Evolutionary conservation across 495 filamentous ascomycete species (phyloP).

Genomic region (Penicillium odoratum): DNA sequence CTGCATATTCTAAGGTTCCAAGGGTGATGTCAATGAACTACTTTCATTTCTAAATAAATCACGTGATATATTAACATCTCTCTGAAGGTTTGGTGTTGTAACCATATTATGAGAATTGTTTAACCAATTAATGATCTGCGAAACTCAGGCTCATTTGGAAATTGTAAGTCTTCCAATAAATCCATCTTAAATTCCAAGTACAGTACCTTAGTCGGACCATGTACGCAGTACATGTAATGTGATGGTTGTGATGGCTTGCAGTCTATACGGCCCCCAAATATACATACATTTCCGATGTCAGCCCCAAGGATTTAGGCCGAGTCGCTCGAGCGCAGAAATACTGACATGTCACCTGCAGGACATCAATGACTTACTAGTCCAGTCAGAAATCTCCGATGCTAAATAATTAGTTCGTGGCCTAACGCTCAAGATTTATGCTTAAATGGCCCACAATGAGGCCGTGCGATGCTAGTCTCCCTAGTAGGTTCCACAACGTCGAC

Average conservation of each 20-base stretch:
- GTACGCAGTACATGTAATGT: not conserved
- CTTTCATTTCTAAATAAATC: too few relatives aligned
- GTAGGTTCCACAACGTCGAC: conserved; percentile 10
- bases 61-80: too few relatives aligned
- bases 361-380: conserved; percentile 11
- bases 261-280: not conserved
- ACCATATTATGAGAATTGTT: too few relatives aligned
- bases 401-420: conserved; percentile 7
- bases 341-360: not conserved
- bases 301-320: not conserved
- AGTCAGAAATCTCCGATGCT: conserved; percentile 10
- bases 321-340: not conserved
- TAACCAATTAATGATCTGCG: too few relatives aligned
- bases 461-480: conserved; percentile 17
- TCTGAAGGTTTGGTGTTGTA: too few relatives aligned
- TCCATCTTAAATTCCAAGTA: too few relatives aligned
- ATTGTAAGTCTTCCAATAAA: too few relatives aligned
- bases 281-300: not conserved
- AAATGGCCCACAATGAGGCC: conserved; percentile 20
- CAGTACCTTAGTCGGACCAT: too few relatives aligned
- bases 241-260: not conserved
- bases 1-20: too few relatives aligned
- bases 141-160: too few relatives aligned
- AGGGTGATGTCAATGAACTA: too few relatives aligned
- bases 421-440: conserved; percentile 25